A percentile compares a stretch with the other conserved stretches of the same genome.
Conservation (phyloP, 805 yeast genomes). For the Wickerhamomyces pijperi region DNA sequence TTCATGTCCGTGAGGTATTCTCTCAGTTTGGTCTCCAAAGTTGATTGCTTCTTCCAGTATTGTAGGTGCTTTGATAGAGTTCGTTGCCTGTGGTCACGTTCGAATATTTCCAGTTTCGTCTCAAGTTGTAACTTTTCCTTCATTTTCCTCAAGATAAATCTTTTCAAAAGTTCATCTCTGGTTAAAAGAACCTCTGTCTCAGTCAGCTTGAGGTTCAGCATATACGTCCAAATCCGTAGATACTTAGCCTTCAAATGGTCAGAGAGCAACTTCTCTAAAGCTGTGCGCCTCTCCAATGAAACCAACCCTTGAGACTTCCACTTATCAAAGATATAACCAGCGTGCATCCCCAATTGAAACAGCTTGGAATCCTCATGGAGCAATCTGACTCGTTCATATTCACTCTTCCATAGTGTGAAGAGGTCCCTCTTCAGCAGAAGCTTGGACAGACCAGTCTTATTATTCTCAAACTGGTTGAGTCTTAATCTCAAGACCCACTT, state of each 20-base stretch:
- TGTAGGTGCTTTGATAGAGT: background rate
- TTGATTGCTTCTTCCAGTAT: constrained; percentile 7
- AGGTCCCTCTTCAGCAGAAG: background rate
- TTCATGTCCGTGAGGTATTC: background rate
- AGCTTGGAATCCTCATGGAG: constrained; percentile 8
- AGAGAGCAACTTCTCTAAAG: background rate
- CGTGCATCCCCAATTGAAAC: constrained; percentile 13
- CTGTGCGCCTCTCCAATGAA: background rate
- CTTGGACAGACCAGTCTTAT: background rate
- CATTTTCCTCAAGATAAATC: constrained; percentile 10
- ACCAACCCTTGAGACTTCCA: constrained; percentile 7
- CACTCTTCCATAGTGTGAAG: constrained; percentile 8
- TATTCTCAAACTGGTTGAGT: background rate
- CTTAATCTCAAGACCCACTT: constrained; percentile 7
- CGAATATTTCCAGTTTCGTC: constrained; percentile 2
- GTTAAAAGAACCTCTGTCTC: constrained; percentile 4
- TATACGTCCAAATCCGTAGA: constrained; percentile 5
- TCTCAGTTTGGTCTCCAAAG: background rate
- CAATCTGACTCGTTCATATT: background rate
- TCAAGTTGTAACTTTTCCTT: constrained; percentile 5
- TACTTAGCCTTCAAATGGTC: background rate
- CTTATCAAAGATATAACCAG: constrained; percentile 16
- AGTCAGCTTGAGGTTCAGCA: constrained; percentile 1
- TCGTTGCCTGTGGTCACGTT: background rate
- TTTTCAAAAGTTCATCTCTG: constrained; percentile 5